Evolutionary conservation across 768 basidiomycete species (phyloP), one percentile per base, ranked within the genome.

Genomic region (Xerocomellus amylosporus): DNA sequence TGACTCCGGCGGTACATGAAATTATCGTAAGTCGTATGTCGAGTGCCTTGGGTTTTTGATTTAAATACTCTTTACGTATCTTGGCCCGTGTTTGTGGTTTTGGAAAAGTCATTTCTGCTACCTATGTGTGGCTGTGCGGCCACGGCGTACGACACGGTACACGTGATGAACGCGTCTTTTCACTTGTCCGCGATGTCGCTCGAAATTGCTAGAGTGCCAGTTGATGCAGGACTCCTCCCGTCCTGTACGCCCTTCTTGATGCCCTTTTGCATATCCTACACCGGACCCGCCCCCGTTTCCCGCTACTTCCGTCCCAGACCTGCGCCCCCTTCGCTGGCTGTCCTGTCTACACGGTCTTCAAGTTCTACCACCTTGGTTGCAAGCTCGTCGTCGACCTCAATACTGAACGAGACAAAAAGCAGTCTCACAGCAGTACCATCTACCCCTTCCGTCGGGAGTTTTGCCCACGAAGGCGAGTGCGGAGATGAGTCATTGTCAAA

Each of bases 191-290:
- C 39, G 15, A 58, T 58, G 64, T 54, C 40, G 22, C 50, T 64
- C 41, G 64, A 71, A 55, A 64, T 71, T 34, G 52, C 38, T n/a
- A 48, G 60, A 24, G 48, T 3, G 17, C n/a, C n/a, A n/a, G n/a
- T 26, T 4, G 54, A 55, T 30, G 53, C 20, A 30, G 24, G 13
- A 2, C 45, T 5, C 13, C 56, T 58, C 59, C 80, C 10, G 65
- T 73, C n/a, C 53, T 83, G 80, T 44, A 74, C 71, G 3, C 89
- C 88, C 1, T 78, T 85, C 64, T 77, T 94, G 30, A 90, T 94
- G 88, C 91, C 91, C 5, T 93, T 94, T 58, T 83, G 87, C 60
- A 84, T 93, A 44, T 71, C 77, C 13, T 83, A 90, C 68, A 75
- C 78, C 10, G 91, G 91, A 0, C 77, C 79, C 19, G 90, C 90